A percentile compares a stretch with the other conserved stretches of the same genome.
Conservation (phyloP, 108 stramenopile species). For the Nitzschia sp. region DNA sequence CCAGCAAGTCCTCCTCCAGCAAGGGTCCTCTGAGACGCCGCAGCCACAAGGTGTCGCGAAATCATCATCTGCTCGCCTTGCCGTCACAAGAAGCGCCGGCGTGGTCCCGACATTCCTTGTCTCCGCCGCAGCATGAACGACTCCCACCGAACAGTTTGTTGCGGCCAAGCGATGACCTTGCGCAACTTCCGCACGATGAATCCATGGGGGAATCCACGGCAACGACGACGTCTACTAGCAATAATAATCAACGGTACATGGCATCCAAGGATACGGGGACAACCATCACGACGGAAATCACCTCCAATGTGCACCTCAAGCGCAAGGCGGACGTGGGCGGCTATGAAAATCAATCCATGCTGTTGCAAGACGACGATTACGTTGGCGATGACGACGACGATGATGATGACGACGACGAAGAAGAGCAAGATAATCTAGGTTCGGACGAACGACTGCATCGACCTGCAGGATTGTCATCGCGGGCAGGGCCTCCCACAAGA, state of each 20-base stretch:
- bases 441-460: background rate
- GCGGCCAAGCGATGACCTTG: too few species aligned
- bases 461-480: background rate
- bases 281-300: background rate
- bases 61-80: too few species aligned
- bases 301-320: background rate
- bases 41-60: background rate
- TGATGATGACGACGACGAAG: too few species aligned
- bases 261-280: background rate
- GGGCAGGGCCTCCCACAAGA: background rate
- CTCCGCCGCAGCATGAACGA: too few species aligned
- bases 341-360: background rate
- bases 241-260: background rate
- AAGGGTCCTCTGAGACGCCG: background rate
- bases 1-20: too few species aligned
- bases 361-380: background rate
- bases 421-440: background rate
- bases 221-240: background rate
- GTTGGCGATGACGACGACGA: too few species aligned
- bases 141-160: too few species aligned
- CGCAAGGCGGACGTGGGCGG: background rate
- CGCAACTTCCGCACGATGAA: background rate
- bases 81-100: too few species aligned
- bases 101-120: too few species aligned
- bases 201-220: background rate